These are phyloP conservation scores for Eimeria necatrix DNA, from an alignment of 169 alveolate species.

Conservation along the genomic window DNA sequence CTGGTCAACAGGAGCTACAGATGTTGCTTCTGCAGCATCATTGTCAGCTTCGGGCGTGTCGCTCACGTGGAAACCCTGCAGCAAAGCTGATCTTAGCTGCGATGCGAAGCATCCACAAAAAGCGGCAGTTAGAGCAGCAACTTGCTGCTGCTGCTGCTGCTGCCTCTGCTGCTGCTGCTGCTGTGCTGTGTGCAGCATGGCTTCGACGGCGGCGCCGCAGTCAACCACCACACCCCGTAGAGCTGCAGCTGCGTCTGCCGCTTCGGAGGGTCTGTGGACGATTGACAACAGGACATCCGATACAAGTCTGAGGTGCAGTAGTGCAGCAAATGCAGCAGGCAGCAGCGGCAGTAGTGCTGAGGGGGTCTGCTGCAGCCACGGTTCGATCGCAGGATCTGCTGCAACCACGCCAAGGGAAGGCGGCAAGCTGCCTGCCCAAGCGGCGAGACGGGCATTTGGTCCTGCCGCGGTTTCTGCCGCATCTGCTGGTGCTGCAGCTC, in stretches of 20 bases:
- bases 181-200: constrained; percentile 48
- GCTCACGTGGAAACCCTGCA: constrained; percentile 36
- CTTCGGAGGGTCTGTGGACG: constrained; percentile 12
- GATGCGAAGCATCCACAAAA: constrained; percentile 69
- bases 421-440: constrained; percentile 40
- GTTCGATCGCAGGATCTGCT: constrained; percentile 33
- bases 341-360: constrained; percentile 44
- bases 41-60: constrained; percentile 9
- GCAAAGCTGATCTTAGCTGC: constrained; percentile 31
- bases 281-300: constrained; percentile 51
- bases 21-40: neutral
- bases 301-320: constrained; percentile 67
- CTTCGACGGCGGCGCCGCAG: constrained; percentile 63
- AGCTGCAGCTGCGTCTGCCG: constrained; percentile 64
- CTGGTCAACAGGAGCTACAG: constrained; percentile 9
- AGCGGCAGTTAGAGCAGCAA: constrained; percentile 70
- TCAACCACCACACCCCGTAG: constrained; percentile 54
- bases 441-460: neutral
- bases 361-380: constrained; percentile 67
- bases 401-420: constrained; percentile 67
- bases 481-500: neutral
- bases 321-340: constrained; percentile 72
- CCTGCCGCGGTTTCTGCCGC: neutral
- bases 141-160: constrained; percentile 60
- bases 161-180: constrained; percentile 42